A percentile compares a stretch with the other conserved stretches of the same genome.
Evolutionary conservation across 2,329 filamentous ascomycete genomes (phyloP).

Genomic region (Cladosporium sp.): DNA sequence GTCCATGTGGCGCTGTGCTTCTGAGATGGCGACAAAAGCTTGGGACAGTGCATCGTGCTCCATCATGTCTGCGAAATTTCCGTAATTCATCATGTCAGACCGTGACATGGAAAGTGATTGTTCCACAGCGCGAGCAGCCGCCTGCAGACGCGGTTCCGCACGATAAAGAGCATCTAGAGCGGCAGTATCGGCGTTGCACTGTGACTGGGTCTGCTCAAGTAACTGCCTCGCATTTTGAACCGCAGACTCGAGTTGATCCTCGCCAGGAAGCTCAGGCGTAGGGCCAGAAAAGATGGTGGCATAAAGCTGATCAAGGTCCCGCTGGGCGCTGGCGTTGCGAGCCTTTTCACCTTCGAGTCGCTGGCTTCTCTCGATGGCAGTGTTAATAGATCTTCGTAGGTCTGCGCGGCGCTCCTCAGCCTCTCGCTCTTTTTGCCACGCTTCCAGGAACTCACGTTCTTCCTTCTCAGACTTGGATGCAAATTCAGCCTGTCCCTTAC

Average conservation of each 20-base stretch:
- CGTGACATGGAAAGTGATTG: constrained; percentile 41
- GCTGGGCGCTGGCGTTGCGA: constrained; percentile 40
- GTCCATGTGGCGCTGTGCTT: constrained; percentile 19
- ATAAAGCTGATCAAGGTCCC: constrained; percentile 50
- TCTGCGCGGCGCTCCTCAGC: constrained; percentile 42
- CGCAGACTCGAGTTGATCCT: constrained; percentile 46
- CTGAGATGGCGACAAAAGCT: constrained; percentile 9
- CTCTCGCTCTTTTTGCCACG: constrained; percentile 46
- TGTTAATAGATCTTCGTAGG: constrained; percentile 37
- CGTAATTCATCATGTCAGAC: constrained; percentile 50
- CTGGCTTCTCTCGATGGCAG: constrained; percentile 36
- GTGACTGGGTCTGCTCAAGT: constrained; percentile 37
- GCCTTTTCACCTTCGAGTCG: constrained; percentile 36
- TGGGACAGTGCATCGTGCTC: constrained; percentile 49
- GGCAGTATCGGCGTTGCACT: constrained; percentile 40
- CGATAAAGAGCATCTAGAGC: constrained; percentile 33
- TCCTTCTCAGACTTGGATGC: constrained; percentile 49
- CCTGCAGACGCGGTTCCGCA: constrained; percentile 35
- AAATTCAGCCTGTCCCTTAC: constrained; percentile 43
- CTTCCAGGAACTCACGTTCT: constrained; percentile 54
- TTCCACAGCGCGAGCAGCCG: constrained; percentile 38
- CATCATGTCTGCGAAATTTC: constrained; percentile 48
- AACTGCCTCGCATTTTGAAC: constrained; percentile 33
- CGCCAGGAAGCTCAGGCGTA: constrained; percentile 51
- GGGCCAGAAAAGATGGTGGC: constrained; percentile 51